Evolutionary conservation across 2,329 filamentous ascomycete genomes (phyloP).

Genomic region (Podosphaera aphanis): DNA sequence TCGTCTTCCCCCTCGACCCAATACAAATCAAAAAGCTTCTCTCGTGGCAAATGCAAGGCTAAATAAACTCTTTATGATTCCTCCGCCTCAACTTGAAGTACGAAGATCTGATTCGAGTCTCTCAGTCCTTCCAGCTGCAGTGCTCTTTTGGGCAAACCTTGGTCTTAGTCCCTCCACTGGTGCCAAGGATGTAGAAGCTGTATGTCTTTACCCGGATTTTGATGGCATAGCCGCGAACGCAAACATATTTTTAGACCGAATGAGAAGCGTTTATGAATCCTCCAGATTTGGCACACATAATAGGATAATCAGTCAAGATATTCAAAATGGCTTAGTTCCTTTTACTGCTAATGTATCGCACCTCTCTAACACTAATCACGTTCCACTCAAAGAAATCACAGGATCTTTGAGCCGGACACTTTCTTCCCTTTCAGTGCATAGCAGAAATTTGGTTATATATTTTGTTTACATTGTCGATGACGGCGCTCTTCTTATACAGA

Average conservation of each 20-base stretch:
- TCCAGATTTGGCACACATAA: constrained; percentile 46
- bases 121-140: constrained; percentile 49
- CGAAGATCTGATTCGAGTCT: constrained; percentile 44
- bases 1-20: constrained; percentile 19
- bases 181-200: constrained; percentile 43
- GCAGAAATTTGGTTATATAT: constrained; percentile 48
- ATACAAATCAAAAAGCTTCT: constrained; percentile 8
- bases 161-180: constrained; percentile 50
- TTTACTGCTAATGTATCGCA: constrained; percentile 15
- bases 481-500: constrained; percentile 38
- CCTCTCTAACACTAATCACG: constrained; percentile 16
- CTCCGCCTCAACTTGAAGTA: constrained; percentile 47
- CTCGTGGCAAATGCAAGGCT: constrained; percentile 16
- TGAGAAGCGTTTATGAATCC: constrained; percentile 50
- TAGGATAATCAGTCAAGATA: constrained; percentile 18
- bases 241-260: constrained; percentile 38
- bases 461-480: constrained; percentile 47
- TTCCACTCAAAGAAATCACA: constrained; percentile 13
- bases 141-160: constrained; percentile 63
- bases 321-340: constrained; percentile 14
- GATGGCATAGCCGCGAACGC: constrained; percentile 37
- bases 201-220: constrained; percentile 47
- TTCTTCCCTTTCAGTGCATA: constrained; percentile 15
- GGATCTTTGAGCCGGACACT: constrained; percentile 13
- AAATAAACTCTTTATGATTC: constrained; percentile 35